Conservation (phyloP, 2,329 filamentous ascomycete genomes). For the Neopestalotiopsis rosae region DNA sequence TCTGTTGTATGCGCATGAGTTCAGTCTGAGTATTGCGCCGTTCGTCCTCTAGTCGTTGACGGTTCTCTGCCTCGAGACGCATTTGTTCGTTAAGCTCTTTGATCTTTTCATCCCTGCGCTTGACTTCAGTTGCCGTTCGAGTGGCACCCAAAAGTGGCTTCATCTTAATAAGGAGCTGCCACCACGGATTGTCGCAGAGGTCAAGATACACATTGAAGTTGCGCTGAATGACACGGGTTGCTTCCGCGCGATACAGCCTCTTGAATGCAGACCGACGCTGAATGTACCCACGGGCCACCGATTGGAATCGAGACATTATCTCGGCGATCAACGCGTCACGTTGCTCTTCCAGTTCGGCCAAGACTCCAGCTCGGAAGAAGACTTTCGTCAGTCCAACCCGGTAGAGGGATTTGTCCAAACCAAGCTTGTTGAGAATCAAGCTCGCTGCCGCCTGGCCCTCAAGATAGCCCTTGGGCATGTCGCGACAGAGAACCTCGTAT, state of each 20-base stretch:
- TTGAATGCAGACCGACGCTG: constrained; percentile 91
- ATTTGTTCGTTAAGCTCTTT: constrained; percentile 85
- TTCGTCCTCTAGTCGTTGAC: constrained; percentile 87
- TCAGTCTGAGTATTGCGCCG: constrained; percentile 85
- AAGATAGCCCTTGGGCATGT: constrained; percentile 88
- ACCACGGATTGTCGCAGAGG: constrained; percentile 94
- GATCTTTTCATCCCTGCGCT: constrained; percentile 94
- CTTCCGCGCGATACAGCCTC: constrained; percentile 90
- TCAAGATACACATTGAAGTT: constrained; percentile 94
- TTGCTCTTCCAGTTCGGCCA: constrained; percentile 96
- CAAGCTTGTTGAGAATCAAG: constrained; percentile 88
- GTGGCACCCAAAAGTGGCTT: constrained; percentile 92
- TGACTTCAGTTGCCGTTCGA: constrained; percentile 89
- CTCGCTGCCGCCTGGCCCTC: constrained; percentile 87
- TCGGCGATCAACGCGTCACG: constrained; percentile 90
- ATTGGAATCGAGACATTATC: constrained; percentile 94
- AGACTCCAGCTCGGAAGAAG: constrained; percentile 94
- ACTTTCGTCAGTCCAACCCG: constrained; percentile 96
- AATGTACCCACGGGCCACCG: constrained; percentile 86
- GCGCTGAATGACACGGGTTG: constrained; percentile 89
- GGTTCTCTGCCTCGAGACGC: constrained; percentile 74
- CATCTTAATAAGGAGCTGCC: constrained; percentile 94
- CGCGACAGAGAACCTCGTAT: constrained; percentile 90
- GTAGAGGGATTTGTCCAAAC: constrained; percentile 84
- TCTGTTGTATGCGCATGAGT: constrained; percentile 88